Percentiles rank a stretch among this genome's conserved stretches.
Evolutionary conservation across 352 stramenopile genomes (phyloP).

Genomic region (Globisporangium nodosum): DNA sequence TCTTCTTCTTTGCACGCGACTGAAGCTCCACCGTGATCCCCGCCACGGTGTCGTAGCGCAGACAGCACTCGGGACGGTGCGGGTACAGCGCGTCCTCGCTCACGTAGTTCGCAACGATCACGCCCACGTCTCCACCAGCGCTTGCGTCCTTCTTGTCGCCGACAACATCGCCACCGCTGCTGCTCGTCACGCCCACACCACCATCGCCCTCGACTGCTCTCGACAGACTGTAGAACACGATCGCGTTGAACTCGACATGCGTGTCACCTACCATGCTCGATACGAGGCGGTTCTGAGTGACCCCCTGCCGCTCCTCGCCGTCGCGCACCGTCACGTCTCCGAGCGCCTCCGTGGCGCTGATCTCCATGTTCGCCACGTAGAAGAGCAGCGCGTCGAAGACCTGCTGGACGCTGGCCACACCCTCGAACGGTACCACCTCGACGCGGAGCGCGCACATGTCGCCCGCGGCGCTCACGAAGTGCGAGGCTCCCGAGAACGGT

Average conservation of each 20-base stretch:
- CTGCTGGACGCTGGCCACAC: background rate
- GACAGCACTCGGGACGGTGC: background rate
- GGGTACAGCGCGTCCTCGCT: background rate
- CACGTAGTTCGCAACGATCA: background rate
- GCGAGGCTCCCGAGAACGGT: background rate
- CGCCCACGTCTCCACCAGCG: background rate
- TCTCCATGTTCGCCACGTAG: conserved; percentile 3
- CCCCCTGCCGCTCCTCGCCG: background rate
- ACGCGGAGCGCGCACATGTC: background rate
- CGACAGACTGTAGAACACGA: conserved; percentile 1
- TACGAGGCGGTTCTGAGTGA: conserved; percentile 2
- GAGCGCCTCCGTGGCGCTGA: conserved; percentile 2
- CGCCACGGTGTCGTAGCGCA: background rate
- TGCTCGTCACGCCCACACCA: too few species aligned
- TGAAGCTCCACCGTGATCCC: background rate
- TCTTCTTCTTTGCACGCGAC: background rate
- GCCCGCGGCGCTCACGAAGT: background rate
- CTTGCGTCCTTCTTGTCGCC: too few species aligned
- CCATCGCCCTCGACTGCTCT: background rate
- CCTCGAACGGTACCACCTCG: background rate
- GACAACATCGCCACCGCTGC: too few species aligned
- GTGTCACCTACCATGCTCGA: background rate
- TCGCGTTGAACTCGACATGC: background rate
- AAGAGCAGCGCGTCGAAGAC: conserved; percentile 2
- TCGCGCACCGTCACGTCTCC: background rate